Base-by-base conservation (phyloP, 768 basidiomycete species). In the Boletus pseudopeckii region DNA sequence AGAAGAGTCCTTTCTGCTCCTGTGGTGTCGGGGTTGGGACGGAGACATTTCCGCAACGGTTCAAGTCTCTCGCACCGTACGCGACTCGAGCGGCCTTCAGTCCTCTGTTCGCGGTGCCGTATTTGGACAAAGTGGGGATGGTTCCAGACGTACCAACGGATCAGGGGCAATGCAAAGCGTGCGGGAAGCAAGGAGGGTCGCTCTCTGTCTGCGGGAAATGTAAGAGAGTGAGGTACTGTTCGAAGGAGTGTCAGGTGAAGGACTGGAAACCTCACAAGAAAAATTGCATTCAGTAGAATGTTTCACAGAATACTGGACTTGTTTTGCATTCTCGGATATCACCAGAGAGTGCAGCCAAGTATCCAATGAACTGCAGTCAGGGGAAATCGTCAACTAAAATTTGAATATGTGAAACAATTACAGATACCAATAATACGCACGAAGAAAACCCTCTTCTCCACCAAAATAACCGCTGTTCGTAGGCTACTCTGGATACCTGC, bases 21-120 rank as follows among this genome's bases (percentile, higher is more conserved):
- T 85, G 84, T 45, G 83, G 83, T 2, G 64, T 65, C 36, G 82
- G 81, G 4, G 72, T 81, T 42, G 74, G 77, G 45, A 65, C 77
- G 6, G 75, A 69, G 3, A 64, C 57, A 1, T 74, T 84, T 54
- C 57, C 57, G 0, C 41, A 57, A 13, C 55, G 60, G 10, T 83
- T 79, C 78, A 65, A 67, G 53, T 33, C 48, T 2, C 60, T 83
- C 13, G 73, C 73, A 2, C 73, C 73, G 7, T 76, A 75, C 48
- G 75, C 71, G 14, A 82, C 79, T 1, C 71, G 83, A 9, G 66
- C 75, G 5, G 84, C 80, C 0, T 65, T 86, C 37, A 71, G 76
- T 2, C 84, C 81, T 0, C 64, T 85, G 11, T 84, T 84, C 48
- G 72, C 78, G 0, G 74, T 78, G 15, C 71, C 80, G 7, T 81